Percentiles rank a stretch among this genome's conserved stretches.
Conservation (phyloP, 805 yeast genomes). For the Candida ponderosae region DNA sequence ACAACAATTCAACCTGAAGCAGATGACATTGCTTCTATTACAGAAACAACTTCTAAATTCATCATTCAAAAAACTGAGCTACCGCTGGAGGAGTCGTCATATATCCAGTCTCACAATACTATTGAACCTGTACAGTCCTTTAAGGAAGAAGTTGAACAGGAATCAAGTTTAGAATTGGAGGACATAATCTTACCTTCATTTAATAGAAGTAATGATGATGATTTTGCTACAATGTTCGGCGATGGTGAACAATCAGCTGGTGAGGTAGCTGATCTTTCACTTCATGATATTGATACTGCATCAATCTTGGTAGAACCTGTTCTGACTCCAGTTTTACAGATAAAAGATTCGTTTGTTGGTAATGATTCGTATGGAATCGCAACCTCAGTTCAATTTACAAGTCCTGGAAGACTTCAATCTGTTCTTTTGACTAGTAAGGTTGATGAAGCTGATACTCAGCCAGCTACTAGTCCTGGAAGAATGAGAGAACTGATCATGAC, state of each 20-base stretch:
- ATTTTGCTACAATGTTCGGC: neutral
- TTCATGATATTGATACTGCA: too few relatives aligned
- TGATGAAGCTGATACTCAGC: neutral
- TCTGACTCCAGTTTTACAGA: neutral
- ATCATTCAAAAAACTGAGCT: too few relatives aligned
- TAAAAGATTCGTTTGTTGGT: neutral
- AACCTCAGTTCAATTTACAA: neutral
- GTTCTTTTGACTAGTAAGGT: neutral
- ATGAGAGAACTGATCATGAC: neutral
- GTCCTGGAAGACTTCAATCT: neutral
- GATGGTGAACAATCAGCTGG: constrained; percentile 1
- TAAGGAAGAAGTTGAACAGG: neutral
- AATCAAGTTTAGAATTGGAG: neutral
- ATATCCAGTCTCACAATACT: neutral
- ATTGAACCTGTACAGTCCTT: too few relatives aligned
- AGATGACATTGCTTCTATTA: neutral
- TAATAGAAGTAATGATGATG: neutral
- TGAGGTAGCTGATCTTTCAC: too few relatives aligned
- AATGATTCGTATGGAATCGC: neutral
- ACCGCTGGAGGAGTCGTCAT: neutral
- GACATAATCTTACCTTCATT: neutral
- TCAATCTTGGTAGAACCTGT: too few relatives aligned
- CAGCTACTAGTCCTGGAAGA: too few relatives aligned
- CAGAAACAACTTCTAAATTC: neutral
- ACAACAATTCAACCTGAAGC: neutral